A percentile compares a stretch with the other conserved stretches of the same genome.
Evolutionary conservation across 2,329 filamentous ascomycete genomes (phyloP).

Genomic region (Tolypocladium pustulatum): DNA sequence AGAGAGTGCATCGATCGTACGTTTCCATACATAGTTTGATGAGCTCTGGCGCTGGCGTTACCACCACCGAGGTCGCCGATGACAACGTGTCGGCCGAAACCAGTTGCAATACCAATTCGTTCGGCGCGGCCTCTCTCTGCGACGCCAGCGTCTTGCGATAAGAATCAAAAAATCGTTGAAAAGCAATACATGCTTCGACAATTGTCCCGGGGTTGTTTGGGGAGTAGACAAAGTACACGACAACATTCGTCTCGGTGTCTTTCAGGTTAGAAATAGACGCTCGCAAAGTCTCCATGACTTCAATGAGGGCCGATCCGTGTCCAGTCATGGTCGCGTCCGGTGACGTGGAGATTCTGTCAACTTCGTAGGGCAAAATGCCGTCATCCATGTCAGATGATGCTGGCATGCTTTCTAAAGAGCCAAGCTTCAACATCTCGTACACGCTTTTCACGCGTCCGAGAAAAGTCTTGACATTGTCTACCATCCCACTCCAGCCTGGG

Average conservation of each 20-base stretch:
- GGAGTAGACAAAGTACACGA: constrained; percentile 68
- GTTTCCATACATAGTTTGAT: constrained; percentile 59
- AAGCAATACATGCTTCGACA: constrained; percentile 62
- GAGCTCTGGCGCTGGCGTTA: constrained; percentile 51
- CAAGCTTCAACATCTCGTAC: constrained; percentile 67
- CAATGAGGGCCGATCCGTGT: constrained; percentile 33
- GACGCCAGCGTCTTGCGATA: constrained; percentile 34
- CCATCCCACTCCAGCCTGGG: constrained; percentile 53
- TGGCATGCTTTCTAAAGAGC: constrained; percentile 46
- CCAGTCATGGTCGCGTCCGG: constrained; percentile 29
- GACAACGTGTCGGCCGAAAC: constrained; percentile 59
- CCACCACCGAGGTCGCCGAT: constrained; percentile 49
- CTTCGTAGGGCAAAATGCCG: constrained; percentile 39
- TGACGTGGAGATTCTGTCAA: constrained; percentile 33
- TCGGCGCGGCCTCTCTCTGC: constrained; percentile 32
- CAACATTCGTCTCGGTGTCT: constrained; percentile 47
- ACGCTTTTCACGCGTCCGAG: constrained; percentile 56
- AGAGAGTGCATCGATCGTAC: constrained; percentile 62
- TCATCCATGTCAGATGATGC: constrained; percentile 27
- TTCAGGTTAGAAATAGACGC: constrained; percentile 32
- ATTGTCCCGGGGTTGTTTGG: constrained; percentile 50
- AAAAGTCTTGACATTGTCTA: constrained; percentile 51
- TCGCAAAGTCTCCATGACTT: constrained; percentile 37
- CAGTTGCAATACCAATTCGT: constrained; percentile 69
- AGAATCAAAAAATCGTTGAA: constrained; percentile 59